Conservation (phyloP, 768 basidiomycete genomes). For the Amanita phalloides region DNA sequence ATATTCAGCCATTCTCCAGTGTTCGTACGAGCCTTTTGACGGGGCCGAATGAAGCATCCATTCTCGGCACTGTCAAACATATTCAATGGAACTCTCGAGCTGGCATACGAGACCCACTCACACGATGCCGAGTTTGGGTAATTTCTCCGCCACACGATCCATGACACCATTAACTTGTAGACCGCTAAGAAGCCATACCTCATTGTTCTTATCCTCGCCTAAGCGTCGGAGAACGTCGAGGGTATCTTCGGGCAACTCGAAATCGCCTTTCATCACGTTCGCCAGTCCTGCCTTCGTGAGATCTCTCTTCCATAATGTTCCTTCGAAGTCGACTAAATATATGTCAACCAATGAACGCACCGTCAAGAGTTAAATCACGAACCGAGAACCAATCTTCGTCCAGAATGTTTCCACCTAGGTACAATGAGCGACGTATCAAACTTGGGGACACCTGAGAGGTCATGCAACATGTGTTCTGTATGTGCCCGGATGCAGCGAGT, state of each 20-base stretch:
- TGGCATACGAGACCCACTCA: constrained; percentile 23
- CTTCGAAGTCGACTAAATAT: constrained; percentile 59
- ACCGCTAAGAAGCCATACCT: constrained; percentile 79
- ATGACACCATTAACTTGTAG: constrained; percentile 52
- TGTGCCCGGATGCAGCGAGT: constrained; percentile 63
- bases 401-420: constrained; percentile 56
- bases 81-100: neutral
- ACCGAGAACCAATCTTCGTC: constrained; percentile 48
- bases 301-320: constrained; percentile 65
- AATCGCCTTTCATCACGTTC: constrained; percentile 20
- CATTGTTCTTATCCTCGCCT: constrained; percentile 53
- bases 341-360: neutral
- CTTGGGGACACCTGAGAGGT: constrained; percentile 19
- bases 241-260: constrained; percentile 24
- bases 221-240: constrained; percentile 46
- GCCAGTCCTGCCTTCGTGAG: constrained; percentile 32
- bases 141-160: constrained; percentile 46
- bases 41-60: constrained; percentile 73
- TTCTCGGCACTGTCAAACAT: constrained; percentile 57
- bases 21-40: constrained; percentile 10
- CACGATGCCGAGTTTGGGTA: constrained; percentile 69
- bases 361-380: neutral
- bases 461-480: constrained; percentile 47
- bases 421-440: constrained; percentile 39
- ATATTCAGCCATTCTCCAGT: constrained; percentile 63